Conservation (phyloP, 2,329 filamentous ascomycete species). For the Peltaster fructicola region DNA sequence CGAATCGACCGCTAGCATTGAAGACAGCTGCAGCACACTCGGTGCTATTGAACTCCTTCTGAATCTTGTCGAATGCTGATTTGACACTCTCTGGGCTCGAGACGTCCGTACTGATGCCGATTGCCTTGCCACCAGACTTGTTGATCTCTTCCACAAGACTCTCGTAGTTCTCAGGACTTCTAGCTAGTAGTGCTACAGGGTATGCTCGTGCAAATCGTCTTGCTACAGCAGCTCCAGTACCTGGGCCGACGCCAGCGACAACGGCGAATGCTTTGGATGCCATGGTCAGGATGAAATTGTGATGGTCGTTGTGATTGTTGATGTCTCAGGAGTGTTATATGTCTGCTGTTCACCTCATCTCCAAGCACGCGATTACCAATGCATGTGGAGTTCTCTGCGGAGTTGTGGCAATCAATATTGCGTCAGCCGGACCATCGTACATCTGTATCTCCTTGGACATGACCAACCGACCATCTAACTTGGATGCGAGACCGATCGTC, state of each 20-base stretch:
- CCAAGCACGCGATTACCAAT: no score
- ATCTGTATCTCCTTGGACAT: no score
- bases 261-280: conserved; percentile 44
- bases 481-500: no score
- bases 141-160: conserved; percentile 54
- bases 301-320: conserved; percentile 1
- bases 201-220: conserved; percentile 46
- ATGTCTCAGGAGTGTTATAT: background rate
- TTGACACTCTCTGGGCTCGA: conserved; percentile 37
- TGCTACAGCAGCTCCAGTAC: conserved; percentile 47
- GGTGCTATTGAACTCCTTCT: conserved; percentile 36
- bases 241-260: conserved; percentile 54
- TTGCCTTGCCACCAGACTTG: conserved; percentile 45
- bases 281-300: no score
- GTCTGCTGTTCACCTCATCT: no score
- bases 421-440: no score
- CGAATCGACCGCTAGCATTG: conserved; percentile 46
- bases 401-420: no score
- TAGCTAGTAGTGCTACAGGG: conserved; percentile 57
- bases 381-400: no score
- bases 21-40: conserved; percentile 43
- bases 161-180: conserved; percentile 46
- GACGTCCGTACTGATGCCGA: conserved; percentile 53
- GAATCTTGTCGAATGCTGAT: conserved; percentile 44
- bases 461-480: no score